A percentile compares a stretch with the other conserved stretches of the same genome.
phyloP scores from a whole-genome alignment of 306 rosid genomes.

The Rosa persica region DNA sequence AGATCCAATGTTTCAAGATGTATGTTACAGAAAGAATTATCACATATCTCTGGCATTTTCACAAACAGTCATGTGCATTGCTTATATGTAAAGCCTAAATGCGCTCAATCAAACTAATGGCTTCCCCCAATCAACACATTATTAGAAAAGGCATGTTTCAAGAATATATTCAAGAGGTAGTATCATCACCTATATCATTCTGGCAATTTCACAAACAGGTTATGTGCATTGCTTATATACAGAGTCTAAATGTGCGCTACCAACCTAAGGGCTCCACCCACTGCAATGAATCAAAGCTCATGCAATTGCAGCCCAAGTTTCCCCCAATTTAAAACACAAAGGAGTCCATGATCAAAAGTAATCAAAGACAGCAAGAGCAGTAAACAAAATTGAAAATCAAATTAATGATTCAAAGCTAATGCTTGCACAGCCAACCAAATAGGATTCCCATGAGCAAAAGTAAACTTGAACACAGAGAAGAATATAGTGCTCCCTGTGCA shows the following conservation, averaged over 20 bases:
- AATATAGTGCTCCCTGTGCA: neutral
- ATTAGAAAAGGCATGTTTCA: neutral
- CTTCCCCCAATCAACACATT: neutral
- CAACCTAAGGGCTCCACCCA: neutral
- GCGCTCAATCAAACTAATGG: neutral
- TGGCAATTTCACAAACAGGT: neutral
- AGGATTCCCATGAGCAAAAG: neutral
- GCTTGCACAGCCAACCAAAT: neutral
- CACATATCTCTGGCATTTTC: neutral
- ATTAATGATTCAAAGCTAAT: neutral
- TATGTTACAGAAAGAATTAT: neutral
- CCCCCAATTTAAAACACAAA: neutral
- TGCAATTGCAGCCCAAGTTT: neutral
- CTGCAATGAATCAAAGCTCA: neutral
- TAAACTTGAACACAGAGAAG: neutral
- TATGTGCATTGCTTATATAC: neutral
- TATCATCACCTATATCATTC: neutral
- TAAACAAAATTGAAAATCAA: neutral
- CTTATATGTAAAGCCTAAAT: neutral
- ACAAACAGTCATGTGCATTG: neutral
- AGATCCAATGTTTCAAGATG: neutral
- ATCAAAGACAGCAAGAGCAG: neutral
- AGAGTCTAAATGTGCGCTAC: neutral
- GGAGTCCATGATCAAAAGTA: neutral
- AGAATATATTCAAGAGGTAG: neutral